Evolutionary conservation across 2,329 filamentous ascomycete species (phyloP), one percentile per base, ranked within the genome.

Genomic region (Ophiocordyceps camponoti-floridani): DNA sequence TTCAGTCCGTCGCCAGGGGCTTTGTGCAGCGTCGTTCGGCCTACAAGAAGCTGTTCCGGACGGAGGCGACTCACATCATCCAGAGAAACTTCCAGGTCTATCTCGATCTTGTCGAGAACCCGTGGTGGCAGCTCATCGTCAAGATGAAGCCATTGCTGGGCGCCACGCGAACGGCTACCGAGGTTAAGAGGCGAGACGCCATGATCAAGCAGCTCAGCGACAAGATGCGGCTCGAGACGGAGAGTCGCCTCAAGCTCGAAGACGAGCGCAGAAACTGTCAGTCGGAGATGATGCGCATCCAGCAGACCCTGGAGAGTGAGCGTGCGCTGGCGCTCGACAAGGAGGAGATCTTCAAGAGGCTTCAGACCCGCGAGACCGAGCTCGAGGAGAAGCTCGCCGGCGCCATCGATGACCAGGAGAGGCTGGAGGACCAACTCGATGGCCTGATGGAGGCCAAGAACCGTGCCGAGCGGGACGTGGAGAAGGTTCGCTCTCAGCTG

Each of bases 291-390:
- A 76, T 88, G 52, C 79, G 84, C 30, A 84, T 96, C 42, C 88
- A 95, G 58, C 86, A 96, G 54, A 94, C 85, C 0, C 71, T 99
- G 2, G 93, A 98, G 60, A 94, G 88, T 51, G 93, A 98, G 62
- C 79, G 91, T 43, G 85, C 89, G n/a, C 70, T 98, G 40, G 91
- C 91, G 1, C 68, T 98, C 5, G 91, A 99, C 62, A 98, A 98
- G 59, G 93, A 99, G 58, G 91, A 98, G 56, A 98, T 99, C 48
- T 98, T 96, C 69, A 93, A 89, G 58, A 78, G 93, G n/a, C 70
- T 98, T 19, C 91, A 95, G 57, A 68, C 81, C 44, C 82, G 91
- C n/a, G 91, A 98, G 62, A 73, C 79, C 11, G 89, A 98, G 58
- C 73, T 99, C 4, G 84, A 82, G 44, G 93, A 98, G 56, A 95